Conservation (phyloP, 2,329 filamentous ascomycete genomes). For the Monosporascus sp. region DNA sequence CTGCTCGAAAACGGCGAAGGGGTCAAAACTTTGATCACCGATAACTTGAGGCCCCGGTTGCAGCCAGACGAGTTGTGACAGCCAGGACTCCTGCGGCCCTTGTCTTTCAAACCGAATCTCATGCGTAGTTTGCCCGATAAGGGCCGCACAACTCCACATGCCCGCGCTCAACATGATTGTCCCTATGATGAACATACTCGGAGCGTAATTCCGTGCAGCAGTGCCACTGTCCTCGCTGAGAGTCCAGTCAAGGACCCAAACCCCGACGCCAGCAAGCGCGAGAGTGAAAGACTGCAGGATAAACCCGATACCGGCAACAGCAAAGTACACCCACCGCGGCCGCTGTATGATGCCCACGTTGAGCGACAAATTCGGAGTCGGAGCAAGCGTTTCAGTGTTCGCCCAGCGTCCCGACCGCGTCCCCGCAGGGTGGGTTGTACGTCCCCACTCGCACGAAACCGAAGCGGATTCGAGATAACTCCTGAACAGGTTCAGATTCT, state of each 20-base stretch:
- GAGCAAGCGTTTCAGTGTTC: background rate
- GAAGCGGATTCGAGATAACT: background rate
- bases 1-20: slow-evolving; percentile 13
- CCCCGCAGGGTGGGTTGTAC: background rate
- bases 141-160: slow-evolving; percentile 16
- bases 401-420: background rate
- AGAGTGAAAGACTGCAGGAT: slow-evolving; percentile 11
- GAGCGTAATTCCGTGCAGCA: slow-evolving; percentile 8
- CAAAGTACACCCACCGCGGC: slow-evolving; percentile 3
- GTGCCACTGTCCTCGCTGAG: background rate
- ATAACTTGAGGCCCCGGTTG: slow-evolving; percentile 17
- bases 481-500: background rate
- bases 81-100: background rate
- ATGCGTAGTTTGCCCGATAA: slow-evolving; percentile 14
- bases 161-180: slow-evolving; percentile 12
- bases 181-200: slow-evolving; percentile 14
- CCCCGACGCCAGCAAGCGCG: slow-evolving; percentile 10
- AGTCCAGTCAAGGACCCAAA: slow-evolving; percentile 8
- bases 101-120: slow-evolving; percentile 4
- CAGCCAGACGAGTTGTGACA: slow-evolving; percentile 11
- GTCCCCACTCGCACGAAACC: background rate
- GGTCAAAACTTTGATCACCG: slow-evolving; percentile 19
- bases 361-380: background rate
- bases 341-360: slow-evolving; percentile 6
- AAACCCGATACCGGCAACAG: slow-evolving; percentile 6